Evolutionary conservation across 768 basidiomycete genomes (phyloP), one percentile per base, ranked within the genome.

Genomic region (Xerocomus brunneocitrinus): DNA sequence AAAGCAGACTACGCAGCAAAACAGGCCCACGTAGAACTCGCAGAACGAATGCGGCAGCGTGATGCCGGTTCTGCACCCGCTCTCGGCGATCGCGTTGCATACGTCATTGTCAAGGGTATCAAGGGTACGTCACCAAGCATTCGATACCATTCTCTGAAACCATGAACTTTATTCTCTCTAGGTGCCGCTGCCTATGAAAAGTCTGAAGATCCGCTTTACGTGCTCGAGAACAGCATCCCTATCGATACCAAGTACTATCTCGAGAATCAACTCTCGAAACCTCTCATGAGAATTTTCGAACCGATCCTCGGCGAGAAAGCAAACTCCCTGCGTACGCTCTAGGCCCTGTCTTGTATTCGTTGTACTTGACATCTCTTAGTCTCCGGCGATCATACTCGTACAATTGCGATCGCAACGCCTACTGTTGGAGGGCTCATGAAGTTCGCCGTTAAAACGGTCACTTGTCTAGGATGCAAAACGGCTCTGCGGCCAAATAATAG

Each of bases 181-280:
- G 91, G 92, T 61, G 95, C 97, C 12, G 93, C 94, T 14, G 97
- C 95, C 14, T 99, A 97, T 61, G 95, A 98, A 67, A 98, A 98
- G 69, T 98, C 95, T 0, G 97, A 99, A 67, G 97, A 98, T 62
- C 97, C 97, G 0, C 78, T 99, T 49, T 98, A 91, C 63, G 97
- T 98, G 14, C 80, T 99, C 22, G 97, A 99, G 70, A 93, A 99
- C 70, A 99, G 93, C 67, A 82, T 99, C 40, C 97, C 97, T 0
- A 95, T 99, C 57, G 97, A 99, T 65, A 98, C 97, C 5, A 87
- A 90, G 64, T 98, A 99, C 69, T 99, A 98, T 67, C 82, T 99
- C 45, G 95, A 99, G 53, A 98, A 98, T 63, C 97, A 99, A 66
- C 81, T 99, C 0, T 91, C 94, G 1, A 98, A 98, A 67, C 97